These are phyloP conservation scores for Podospora sp. DNA, from an alignment of 495 filamentous ascomycete genomes.

Conservation along the genomic window DNA sequence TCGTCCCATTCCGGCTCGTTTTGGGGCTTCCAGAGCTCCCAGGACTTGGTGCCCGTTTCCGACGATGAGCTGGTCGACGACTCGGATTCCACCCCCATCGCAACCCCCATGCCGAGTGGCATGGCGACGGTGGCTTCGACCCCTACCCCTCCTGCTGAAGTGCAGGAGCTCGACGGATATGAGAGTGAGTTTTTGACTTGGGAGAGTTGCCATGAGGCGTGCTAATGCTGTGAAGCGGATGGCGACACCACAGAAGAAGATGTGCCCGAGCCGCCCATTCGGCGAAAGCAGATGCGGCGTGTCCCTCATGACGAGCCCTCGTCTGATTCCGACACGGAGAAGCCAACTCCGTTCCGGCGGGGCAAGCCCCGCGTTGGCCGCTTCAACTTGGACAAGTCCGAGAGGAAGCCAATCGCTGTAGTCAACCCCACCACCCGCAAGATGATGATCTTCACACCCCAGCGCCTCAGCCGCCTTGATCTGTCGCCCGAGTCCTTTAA, in stretches of 20 bases:
- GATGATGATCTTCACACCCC: conserved; percentile 65
- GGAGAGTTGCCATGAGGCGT: conserved; percentile 29
- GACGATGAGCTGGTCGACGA: conserved; percentile 36
- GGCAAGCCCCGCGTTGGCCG: conserved; percentile 53
- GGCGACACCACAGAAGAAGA: conserved; percentile 88
- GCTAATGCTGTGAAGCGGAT: conserved; percentile 70
- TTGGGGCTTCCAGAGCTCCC: conserved; percentile 46
- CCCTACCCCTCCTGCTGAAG: conserved; percentile 47
- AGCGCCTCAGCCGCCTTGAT: conserved; percentile 42
- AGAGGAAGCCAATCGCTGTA: conserved; percentile 72
- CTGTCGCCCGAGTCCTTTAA: conserved; percentile 50
- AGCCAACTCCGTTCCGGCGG: conserved; percentile 37
- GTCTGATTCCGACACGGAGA: conserved; percentile 51
- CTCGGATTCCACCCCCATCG: conserved; percentile 34
- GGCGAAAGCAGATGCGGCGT: conserved; percentile 56
- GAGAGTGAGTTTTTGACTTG: conserved; percentile 64
- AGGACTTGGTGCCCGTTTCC: conserved; percentile 29
- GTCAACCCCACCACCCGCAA: conserved; percentile 70
- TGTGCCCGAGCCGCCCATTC: conserved; percentile 57
- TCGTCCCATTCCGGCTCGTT: conserved; percentile 49
- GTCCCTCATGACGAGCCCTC: conserved; percentile 38
- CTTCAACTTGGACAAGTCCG: conserved; percentile 58
- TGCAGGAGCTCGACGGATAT: conserved; percentile 68
- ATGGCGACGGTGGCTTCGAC: conserved; percentile 44
- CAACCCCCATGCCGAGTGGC: conserved; percentile 52